A percentile compares a stretch with the other conserved stretches of the same genome.
Conservation (phyloP, 2,329 filamentous ascomycete genomes). For the Gyromitra esculenta region DNA sequence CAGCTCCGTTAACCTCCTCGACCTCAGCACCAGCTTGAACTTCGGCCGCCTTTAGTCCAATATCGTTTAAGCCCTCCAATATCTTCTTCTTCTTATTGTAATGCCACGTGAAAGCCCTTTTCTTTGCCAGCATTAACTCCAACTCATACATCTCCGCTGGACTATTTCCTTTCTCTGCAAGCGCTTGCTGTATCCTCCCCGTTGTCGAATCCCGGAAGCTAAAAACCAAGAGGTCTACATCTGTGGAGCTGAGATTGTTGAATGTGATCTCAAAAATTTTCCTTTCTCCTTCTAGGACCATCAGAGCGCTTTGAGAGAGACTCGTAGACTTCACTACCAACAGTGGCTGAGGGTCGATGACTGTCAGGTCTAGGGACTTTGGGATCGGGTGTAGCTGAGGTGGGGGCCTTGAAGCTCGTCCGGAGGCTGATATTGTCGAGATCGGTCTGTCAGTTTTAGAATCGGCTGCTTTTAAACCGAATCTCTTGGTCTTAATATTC, state of each 20-base stretch:
- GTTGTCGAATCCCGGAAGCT: constrained; percentile 91
- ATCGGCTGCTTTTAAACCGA: constrained; percentile 71
- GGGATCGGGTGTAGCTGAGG: constrained; percentile 60
- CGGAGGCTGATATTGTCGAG: constrained; percentile 57
- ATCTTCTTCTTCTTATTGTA: constrained; percentile 59
- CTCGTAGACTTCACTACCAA: constrained; percentile 79
- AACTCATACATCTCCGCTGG: constrained; percentile 85
- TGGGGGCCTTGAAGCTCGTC: constrained; percentile 59
- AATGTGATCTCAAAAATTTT: constrained; percentile 80
- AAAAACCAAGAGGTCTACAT: constrained; percentile 85
- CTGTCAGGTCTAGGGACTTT: constrained; percentile 72
- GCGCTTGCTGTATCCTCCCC: constrained; percentile 75
- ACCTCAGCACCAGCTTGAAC: background rate
- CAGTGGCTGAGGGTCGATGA: constrained; percentile 81
- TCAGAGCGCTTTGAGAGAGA: constrained; percentile 83
- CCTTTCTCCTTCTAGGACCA: constrained; percentile 91
- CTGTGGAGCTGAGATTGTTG: constrained; percentile 77
- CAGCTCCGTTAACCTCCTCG: constrained; percentile 9
- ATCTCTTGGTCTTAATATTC: constrained; percentile 78
- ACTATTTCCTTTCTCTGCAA: constrained; percentile 79
- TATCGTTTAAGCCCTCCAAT: constrained; percentile 57
- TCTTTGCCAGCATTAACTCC: constrained; percentile 79
- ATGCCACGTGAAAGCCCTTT: constrained; percentile 71
- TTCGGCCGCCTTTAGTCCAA: constrained; percentile 65
- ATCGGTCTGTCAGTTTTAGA: constrained; percentile 59